Conservation (phyloP, 1,284 basidiomycete species). For the Tremellales sp. region DNA sequence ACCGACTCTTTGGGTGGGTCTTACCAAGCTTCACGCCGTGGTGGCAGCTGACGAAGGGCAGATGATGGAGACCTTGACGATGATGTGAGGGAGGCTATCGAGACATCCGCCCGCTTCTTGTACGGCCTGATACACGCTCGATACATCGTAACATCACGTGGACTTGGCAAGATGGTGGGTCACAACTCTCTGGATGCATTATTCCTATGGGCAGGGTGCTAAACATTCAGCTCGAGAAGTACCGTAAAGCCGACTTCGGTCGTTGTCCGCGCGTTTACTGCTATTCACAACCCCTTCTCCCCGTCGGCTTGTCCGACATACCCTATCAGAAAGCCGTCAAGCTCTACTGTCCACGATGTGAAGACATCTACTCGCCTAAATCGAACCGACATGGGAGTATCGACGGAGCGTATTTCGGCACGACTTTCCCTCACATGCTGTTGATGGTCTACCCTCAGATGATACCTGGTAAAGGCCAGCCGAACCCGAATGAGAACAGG, state of each 20-base stretch:
- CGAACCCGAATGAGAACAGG: slow-evolving; percentile 29
- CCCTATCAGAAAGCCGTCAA: slow-evolving; percentile 96
- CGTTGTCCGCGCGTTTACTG: slow-evolving; percentile 92
- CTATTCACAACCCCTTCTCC: slow-evolving; percentile 83
- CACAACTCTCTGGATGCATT: background rate
- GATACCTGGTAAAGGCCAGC: slow-evolving; percentile 72
- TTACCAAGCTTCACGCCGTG: background rate
- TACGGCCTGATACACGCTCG: slow-evolving; percentile 96
- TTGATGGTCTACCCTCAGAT: slow-evolving; percentile 92
- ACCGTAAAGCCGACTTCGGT: slow-evolving; percentile 93
- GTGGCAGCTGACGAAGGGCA: slow-evolving; percentile 9
- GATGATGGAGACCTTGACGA: slow-evolving; percentile 53
- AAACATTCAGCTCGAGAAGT: slow-evolving; percentile 82
- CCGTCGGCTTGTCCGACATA: slow-evolving; percentile 89
- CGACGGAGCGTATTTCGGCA: slow-evolving; percentile 95
- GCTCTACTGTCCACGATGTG: slow-evolving; percentile 91
- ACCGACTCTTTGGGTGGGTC: slow-evolving; percentile 75
- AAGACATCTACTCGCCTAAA: slow-evolving; percentile 94
- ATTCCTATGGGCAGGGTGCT: too few relatives aligned
- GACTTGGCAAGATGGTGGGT: slow-evolving; percentile 88
- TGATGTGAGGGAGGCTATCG: slow-evolving; percentile 56
- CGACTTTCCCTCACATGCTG: slow-evolving; percentile 90
- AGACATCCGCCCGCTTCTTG: slow-evolving; percentile 80
- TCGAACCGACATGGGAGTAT: slow-evolving; percentile 89
- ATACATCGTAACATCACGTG: slow-evolving; percentile 91